A percentile compares a stretch with the other conserved stretches of the same genome.
Evolutionary conservation across 2,329 filamentous ascomycete genomes (phyloP).

Genomic region (Chrysoporthe austroafricana): DNA sequence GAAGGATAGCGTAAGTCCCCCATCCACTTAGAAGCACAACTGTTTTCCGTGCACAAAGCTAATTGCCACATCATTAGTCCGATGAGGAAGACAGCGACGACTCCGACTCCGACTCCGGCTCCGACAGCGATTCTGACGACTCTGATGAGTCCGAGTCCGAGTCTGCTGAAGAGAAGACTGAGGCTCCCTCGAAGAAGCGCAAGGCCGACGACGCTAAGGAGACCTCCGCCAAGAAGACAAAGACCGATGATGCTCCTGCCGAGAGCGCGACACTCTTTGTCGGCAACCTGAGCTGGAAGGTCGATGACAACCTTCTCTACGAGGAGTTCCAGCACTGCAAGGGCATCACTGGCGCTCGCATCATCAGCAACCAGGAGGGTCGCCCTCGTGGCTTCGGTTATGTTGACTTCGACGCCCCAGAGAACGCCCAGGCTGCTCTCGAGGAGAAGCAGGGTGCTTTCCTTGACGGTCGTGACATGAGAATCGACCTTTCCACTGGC

Average conservation of each 20-base stretch:
- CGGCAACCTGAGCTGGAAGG: conserved; percentile 87
- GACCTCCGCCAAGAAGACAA: conserved; percentile 67
- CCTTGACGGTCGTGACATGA: conserved; percentile 43
- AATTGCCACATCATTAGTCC: conserved; percentile 13
- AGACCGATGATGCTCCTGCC: conserved; percentile 55
- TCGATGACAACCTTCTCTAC: conserved; percentile 81
- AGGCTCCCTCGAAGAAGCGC: conserved; percentile 62
- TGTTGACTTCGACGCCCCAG: conserved; percentile 77
- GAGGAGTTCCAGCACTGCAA: conserved; percentile 82
- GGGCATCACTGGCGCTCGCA: conserved; percentile 71
- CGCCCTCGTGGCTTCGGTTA: conserved; percentile 94
- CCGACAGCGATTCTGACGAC: conserved; percentile 32
- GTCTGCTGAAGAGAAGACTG: conserved; percentile 29
- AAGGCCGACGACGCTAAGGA: conserved; percentile 61
- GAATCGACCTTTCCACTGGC: conserved; percentile 44
- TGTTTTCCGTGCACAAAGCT: conserved; percentile 17
- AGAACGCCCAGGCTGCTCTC: conserved; percentile 46
- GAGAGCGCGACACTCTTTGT: conserved; percentile 76
- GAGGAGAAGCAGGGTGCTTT: conserved; percentile 42
- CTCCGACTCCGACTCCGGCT: conserved; percentile 34
- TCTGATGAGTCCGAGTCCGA: conserved; percentile 42
- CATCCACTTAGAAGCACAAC: background rate
- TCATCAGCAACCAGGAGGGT: conserved; percentile 81
- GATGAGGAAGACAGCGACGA: conserved; percentile 34
- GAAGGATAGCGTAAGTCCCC: conserved; percentile 25